Evolutionary conservation across 2,329 filamentous ascomycete genomes (phyloP).

Genomic region (Cytospora piceae): DNA sequence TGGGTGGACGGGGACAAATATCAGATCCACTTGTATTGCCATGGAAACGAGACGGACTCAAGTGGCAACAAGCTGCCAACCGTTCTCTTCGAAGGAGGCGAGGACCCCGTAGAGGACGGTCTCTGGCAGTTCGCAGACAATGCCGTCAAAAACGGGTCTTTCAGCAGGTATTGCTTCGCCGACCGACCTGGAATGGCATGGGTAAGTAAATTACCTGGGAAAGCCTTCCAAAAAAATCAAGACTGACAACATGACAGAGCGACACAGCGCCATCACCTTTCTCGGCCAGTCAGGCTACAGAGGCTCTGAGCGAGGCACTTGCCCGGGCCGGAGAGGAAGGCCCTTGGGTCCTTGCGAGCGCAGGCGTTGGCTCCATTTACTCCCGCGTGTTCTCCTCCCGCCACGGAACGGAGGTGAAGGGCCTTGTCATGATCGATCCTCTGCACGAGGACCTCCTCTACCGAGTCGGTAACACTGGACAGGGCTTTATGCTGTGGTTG

Average conservation of each 20-base stretch:
- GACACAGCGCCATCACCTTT: conserved; percentile 94
- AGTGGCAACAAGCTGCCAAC: conserved; percentile 69
- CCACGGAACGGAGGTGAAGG: conserved; percentile 73
- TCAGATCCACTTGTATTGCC: conserved; percentile 81
- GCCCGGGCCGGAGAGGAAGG: conserved; percentile 79
- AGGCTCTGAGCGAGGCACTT: conserved; percentile 85
- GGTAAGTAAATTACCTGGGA: conserved; percentile 42
- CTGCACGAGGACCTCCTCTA: conserved; percentile 85
- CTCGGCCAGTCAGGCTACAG: conserved; percentile 89
- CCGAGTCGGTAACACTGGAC: conserved; percentile 65
- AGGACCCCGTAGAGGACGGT: conserved; percentile 75
- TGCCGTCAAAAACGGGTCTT: conserved; percentile 77
- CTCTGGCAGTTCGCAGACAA: conserved; percentile 80
- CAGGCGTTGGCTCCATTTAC: conserved; percentile 86
- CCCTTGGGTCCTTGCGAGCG: conserved; percentile 86
- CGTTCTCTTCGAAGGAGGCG: conserved; percentile 82
- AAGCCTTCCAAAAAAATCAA: conserved; percentile 41
- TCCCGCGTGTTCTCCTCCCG: conserved; percentile 89
- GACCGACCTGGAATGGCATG: conserved; percentile 90
- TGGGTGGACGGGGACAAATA: conserved; percentile 86
- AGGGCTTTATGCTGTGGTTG: conserved; percentile 85
- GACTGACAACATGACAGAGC: conserved; percentile 44
- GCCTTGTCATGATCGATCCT: conserved; percentile 83
- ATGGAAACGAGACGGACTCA: conserved; percentile 68
- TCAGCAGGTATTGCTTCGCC: conserved; percentile 90